Evolutionary conservation across 139 green algal species (phyloP).

Genomic region (Gonium pectorale): DNA sequence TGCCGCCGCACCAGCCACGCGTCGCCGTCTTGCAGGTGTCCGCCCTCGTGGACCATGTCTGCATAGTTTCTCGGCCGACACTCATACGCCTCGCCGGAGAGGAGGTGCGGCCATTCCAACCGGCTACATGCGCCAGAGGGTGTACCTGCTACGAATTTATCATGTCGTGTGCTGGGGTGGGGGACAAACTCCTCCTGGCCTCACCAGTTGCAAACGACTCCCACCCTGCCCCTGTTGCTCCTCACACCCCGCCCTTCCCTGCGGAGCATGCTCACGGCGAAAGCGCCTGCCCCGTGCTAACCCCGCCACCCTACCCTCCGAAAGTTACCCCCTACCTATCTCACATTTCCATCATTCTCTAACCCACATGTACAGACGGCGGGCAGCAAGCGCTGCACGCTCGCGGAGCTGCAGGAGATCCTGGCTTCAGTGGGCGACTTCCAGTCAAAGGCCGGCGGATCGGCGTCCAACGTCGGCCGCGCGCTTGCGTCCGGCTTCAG

Average conservation of each 20-base stretch:
- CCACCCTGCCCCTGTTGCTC: not conserved
- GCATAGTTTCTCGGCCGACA: not conserved
- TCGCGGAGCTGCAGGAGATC: conserved; percentile 56
- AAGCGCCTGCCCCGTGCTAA: too few relatives aligned
- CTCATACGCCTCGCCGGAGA: not conserved
- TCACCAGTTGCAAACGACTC: not conserved
- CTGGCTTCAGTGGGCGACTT: conserved; percentile 63
- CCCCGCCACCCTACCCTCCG: too few relatives aligned
- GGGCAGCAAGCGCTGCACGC: conserved; percentile 47
- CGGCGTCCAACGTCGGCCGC: conserved; percentile 40
- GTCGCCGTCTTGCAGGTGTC: conserved; percentile 12
- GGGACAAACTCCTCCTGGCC: too few relatives aligned
- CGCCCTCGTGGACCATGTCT: conserved; percentile 31
- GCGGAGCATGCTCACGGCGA: too few relatives aligned
- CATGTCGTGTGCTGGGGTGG: too few relatives aligned
- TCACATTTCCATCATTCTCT: too few relatives aligned
- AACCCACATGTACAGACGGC: conserved; percentile 37
- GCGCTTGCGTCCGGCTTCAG: conserved; percentile 16
- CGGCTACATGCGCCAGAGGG: not conserved
- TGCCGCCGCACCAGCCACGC: too few relatives aligned
- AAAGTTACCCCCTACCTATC: too few relatives aligned
- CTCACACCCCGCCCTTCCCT: not conserved
- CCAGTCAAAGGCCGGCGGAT: conserved; percentile 67
- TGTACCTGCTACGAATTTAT: too few relatives aligned
- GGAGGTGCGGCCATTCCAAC: conserved; percentile 8